Evolutionary conservation across 164 flowering plant species (phyloP), one percentile per base, ranked within the genome.

Genomic region (Litsea cubeba): DNA sequence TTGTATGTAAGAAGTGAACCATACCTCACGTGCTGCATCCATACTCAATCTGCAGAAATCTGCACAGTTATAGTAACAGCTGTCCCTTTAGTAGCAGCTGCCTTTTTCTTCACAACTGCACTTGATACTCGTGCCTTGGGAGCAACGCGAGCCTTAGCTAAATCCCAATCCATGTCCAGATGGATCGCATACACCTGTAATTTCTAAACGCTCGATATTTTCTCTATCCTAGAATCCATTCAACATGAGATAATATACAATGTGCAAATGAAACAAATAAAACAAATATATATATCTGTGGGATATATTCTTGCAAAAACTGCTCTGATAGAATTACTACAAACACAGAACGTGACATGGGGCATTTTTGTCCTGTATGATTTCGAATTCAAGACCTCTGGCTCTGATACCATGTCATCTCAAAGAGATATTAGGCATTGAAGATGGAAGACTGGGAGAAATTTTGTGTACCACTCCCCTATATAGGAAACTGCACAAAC

Each of bases 51-150:
- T 88, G 20, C 99, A 93, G 5, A 93, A 86, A 82, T 95, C 99
- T 67, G 97, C 98, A 87, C 97, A 69, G 99, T 93, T 68, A 98
- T 98, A n/a, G 99, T 95, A n/a, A 95, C 95, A 62, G 92, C 85
- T 63, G 97, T 69, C 72, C 87, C 97, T 76, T 89, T 84, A 71
- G 80, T 74, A 79, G 82, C 83, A 73, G 85, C 83, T 62, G 87
- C 70, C 80, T 95, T 93, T 78, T 92, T 95, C 89, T 92, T 95
- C 49, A 76, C 76, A 76, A 84, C 72, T 71, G 93, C 87, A 84
- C 79, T 89, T 58, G 98, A 76, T 46, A 87, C 28, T 25, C 97
- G 94, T 70, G 97, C 91, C 79, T 93, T 93, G 24, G 95, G 89
- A 81, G 90, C 84, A 35, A 88, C 79, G 32, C 98, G 94, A 6